These are phyloP conservation scores for Dactylonectria estremocensis DNA, from an alignment of 2,329 filamentous ascomycete genomes.

Conservation along the genomic window DNA sequence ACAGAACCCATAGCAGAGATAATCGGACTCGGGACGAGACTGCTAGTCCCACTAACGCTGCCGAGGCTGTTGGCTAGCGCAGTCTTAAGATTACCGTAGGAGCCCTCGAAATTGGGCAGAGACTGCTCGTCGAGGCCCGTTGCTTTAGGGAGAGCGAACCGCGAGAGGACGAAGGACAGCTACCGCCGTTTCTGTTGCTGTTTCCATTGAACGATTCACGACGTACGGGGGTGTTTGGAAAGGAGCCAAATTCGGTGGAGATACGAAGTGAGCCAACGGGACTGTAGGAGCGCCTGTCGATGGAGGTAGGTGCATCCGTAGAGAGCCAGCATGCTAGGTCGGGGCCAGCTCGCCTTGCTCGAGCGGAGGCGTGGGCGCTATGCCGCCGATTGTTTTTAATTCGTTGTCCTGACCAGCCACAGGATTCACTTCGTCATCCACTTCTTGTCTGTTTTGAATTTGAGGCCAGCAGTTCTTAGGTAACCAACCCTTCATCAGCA, in stretches of 20 bases:
- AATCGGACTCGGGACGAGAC: constrained; percentile 79
- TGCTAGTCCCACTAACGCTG: constrained; percentile 73
- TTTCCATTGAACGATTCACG: constrained; percentile 57
- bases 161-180: constrained; percentile 50
- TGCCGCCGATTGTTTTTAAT: constrained; percentile 7
- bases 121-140: constrained; percentile 50
- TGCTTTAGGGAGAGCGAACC: constrained; percentile 48
- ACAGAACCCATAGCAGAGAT: constrained; percentile 83
- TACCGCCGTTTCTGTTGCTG: constrained; percentile 38
- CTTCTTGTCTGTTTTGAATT: too few relatives aligned
- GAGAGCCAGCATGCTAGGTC: constrained; percentile 31
- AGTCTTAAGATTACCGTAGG: constrained; percentile 70
- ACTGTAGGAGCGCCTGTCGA: constrained; percentile 36
- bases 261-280: constrained; percentile 54
- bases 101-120: constrained; percentile 70
- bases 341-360: constrained; percentile 41
- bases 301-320: constrained; percentile 29
- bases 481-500: too few relatives aligned
- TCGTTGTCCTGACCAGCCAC: too few relatives aligned
- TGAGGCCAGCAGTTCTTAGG: too few relatives aligned
- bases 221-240: constrained; percentile 42
- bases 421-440: too few relatives aligned
- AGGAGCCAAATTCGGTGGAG: constrained; percentile 54
- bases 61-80: constrained; percentile 66
- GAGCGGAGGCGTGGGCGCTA: constrained; percentile 54